Evolutionary conservation across 1,284 basidiomycete genomes (phyloP).

Genomic region (Melampsora americana): DNA sequence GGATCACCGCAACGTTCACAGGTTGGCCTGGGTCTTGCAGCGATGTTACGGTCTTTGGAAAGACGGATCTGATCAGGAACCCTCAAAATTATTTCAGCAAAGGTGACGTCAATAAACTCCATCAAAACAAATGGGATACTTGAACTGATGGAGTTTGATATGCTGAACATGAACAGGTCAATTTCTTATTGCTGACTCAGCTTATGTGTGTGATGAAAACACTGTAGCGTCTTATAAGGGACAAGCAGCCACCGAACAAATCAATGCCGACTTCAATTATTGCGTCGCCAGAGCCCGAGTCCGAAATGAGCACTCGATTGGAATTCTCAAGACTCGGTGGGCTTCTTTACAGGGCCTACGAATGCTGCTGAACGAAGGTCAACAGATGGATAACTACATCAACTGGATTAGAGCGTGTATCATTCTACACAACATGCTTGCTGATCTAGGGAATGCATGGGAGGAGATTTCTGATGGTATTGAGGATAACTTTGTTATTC

Average conservation of each 20-base stretch:
- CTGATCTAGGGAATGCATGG: conserved; percentile 1
- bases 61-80: background rate
- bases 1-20: too few relatives aligned
- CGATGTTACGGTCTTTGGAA: background rate
- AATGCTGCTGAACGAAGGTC: background rate
- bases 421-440: conserved; percentile 15
- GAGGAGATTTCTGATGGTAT: too few relatives aligned
- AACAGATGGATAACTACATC: conserved; percentile 2
- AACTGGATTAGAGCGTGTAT: background rate
- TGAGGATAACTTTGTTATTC: too few relatives aligned
- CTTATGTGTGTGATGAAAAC: background rate
- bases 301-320: conserved; percentile 10
- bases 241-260: background rate
- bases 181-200: conserved; percentile 15
- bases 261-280: conserved; percentile 25
- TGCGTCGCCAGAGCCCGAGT: conserved; percentile 5
- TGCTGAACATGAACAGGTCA: background rate
- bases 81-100: background rate
- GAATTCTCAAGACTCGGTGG: conserved; percentile 8
- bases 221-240: conserved; percentile 8
- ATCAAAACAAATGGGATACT: background rate
- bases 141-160: background rate
- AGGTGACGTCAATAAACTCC: background rate
- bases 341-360: background rate
- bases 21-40: conserved; percentile 15